These are phyloP conservation scores for Aspergillus bridgeri DNA, from an alignment of 495 filamentous ascomycete genomes.

Conservation along the genomic window DNA sequence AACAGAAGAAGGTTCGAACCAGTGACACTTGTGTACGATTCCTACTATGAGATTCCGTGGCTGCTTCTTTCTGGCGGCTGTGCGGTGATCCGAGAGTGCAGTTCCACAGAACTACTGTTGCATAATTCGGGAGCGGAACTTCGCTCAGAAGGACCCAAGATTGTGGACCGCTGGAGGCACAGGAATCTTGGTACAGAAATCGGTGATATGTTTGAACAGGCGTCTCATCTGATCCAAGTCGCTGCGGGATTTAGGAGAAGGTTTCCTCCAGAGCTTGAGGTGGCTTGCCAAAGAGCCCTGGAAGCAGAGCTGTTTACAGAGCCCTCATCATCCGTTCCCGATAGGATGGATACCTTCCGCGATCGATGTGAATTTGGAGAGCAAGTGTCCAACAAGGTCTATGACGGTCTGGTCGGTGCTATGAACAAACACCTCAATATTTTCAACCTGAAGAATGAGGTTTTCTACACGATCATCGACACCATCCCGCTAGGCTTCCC, in stretches of 20 bases:
- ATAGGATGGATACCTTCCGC: slow-evolving; percentile 68
- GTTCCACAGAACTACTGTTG: slow-evolving; percentile 64
- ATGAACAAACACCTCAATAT: slow-evolving; percentile 40
- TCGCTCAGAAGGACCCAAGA: slow-evolving; percentile 30
- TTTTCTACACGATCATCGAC: slow-evolving; percentile 49
- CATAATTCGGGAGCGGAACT: slow-evolving; percentile 40
- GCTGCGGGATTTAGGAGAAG: slow-evolving; percentile 53
- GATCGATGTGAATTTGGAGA: slow-evolving; percentile 67
- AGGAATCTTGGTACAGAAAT: slow-evolving; percentile 40
- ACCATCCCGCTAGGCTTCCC: slow-evolving; percentile 36
- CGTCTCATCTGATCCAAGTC: slow-evolving; percentile 53
- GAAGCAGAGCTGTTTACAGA: slow-evolving; percentile 68
- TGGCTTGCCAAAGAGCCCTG: slow-evolving; percentile 56
- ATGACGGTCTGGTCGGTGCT: slow-evolving; percentile 38
- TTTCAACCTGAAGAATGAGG: slow-evolving; percentile 45
- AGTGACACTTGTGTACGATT: slow-evolving; percentile 71
- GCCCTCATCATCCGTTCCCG: slow-evolving; percentile 58
- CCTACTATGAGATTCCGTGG: slow-evolving; percentile 70
- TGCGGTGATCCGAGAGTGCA: slow-evolving; percentile 74
- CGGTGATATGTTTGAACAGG: slow-evolving; percentile 33
- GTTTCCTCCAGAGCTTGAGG: slow-evolving; percentile 60
- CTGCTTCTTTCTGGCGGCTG: slow-evolving; percentile 74
- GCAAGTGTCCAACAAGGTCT: slow-evolving; percentile 72
- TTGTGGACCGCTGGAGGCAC: slow-evolving; percentile 44
- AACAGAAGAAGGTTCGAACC: slow-evolving; percentile 80